These are phyloP conservation scores for Chaetomium olivaceum DNA, from an alignment of 2,329 filamentous ascomycete genomes.

Conservation along the genomic window DNA sequence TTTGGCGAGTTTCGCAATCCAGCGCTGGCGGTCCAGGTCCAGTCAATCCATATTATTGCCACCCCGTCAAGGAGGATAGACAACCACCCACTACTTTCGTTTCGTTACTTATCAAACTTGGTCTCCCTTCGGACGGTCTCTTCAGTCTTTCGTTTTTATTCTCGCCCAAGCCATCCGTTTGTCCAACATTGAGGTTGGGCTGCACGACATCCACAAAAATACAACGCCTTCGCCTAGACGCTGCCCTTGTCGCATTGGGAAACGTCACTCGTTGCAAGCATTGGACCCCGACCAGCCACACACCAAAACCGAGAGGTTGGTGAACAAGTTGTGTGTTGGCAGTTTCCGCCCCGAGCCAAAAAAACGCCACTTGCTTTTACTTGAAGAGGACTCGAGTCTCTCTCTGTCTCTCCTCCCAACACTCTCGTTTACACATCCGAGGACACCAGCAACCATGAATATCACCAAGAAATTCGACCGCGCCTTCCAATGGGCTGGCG, in stretches of 20 bases:
- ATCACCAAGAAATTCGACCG: slow-evolving; percentile 86
- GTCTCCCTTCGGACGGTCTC: slow-evolving; percentile 4
- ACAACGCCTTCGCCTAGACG: not conserved
- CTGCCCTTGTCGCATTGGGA: slow-evolving; percentile 18
- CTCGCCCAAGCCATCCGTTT: not conserved
- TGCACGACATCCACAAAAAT: not conserved
- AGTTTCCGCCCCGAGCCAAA: not conserved
- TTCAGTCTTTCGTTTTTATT: slow-evolving; percentile 19
- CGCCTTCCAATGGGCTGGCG: slow-evolving; percentile 96
- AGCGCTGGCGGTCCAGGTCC: slow-evolving; percentile 11
- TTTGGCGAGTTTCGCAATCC: slow-evolving; percentile 32
- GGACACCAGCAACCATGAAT: slow-evolving; percentile 44
- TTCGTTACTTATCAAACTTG: slow-evolving; percentile 26
- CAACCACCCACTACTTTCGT: not conserved
- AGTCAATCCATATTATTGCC: slow-evolving; percentile 21
- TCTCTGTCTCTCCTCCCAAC: not conserved
- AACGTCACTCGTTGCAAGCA: slow-evolving; percentile 17
- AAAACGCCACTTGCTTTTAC: slow-evolving; percentile 2
- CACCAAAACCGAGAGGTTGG: slow-evolving; percentile 27
- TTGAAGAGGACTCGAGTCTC: not conserved
- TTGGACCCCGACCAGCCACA: slow-evolving; percentile 23
- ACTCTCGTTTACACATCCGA: not conserved
- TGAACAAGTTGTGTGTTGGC: slow-evolving; percentile 22
- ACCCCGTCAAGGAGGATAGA: not conserved
- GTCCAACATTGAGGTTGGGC: not conserved